Base-by-base conservation (phyloP, 2,329 filamentous ascomycete species). In the Purpureocillium lavendulum region DNA sequence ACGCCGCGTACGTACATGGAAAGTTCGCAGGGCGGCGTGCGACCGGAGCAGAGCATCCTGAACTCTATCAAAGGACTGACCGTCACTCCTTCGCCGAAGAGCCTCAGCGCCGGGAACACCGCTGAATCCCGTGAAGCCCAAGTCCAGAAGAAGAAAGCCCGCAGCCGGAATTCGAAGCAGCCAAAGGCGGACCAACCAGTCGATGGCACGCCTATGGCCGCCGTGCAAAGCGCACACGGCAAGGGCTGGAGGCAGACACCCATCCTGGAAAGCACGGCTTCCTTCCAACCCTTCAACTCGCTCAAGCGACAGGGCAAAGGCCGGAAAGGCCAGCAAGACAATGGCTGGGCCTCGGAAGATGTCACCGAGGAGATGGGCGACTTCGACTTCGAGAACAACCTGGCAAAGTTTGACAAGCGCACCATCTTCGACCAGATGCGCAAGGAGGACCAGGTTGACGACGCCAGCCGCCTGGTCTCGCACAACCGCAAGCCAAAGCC, bases 281-380 rank as follows among this genome's bases (percentile, higher is more conserved):
- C 75, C 0, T 82, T 82, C 44, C 78, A 82, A 52, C 77, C 77
- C 0, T 82, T 75, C 49, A 64, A 69, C 33, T 72, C 73, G 1
- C 57, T 82, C 2, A 87, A 73, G 67, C 82, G 59, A 59, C 73
- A 61, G 57, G 64, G 55, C 45, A 62, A 67, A 49, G 69, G 66
- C 43, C 65, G 58, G 41, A 67, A 60, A 49, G 60, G 57, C 34
- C 57, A 57, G 24, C 61, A 61, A 8, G 75, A 87, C 33, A 94
- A 87, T 57, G 90, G 87, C 4, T 97, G 90, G 89, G 88, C 87
- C 4, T 96, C 90, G 0, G 92, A 96, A 56, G 90, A 97, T 54
- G 89, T 90, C 16, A 96, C 87, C 0, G 92, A 97, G 62, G 90
- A 94, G 56, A 77, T 92, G 70, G 87, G 85, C 10, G 92, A 97